Evolutionary conservation across 495 filamentous ascomycete genomes (phyloP).

Genomic region (Aspergillus hancockii): DNA sequence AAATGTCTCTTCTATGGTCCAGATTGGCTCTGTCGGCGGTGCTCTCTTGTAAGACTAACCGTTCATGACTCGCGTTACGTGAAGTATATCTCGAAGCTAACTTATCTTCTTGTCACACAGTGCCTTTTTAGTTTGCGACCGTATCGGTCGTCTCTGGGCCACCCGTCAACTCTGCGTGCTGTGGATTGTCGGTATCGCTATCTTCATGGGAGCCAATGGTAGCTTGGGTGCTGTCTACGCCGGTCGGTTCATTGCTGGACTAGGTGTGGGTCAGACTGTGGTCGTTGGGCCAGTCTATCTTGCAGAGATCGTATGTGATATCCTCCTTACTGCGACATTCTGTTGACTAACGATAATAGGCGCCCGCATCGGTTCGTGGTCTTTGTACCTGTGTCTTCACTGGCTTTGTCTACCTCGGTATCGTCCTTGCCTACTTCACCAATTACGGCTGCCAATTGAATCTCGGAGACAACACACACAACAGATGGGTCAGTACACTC

Average conservation of each 20-base stretch:
- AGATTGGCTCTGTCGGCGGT: conserved; percentile 66
- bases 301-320: conserved; percentile 45
- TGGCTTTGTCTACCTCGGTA: conserved; percentile 51
- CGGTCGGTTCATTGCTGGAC: conserved; percentile 66
- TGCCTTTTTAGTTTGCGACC: conserved; percentile 67
- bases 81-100: neutral
- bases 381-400: conserved; percentile 71
- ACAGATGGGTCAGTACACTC: conserved; percentile 53
- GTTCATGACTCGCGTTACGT: too few relatives aligned
- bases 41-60: conserved; percentile 52
- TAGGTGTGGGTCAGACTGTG: conserved; percentile 68
- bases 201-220: conserved; percentile 65
- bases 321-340: neutral
- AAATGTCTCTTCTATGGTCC: conserved; percentile 73
- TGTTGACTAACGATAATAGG: conserved; percentile 14
- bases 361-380: conserved; percentile 63
- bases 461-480: conserved; percentile 54
- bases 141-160: conserved; percentile 68
- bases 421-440: conserved; percentile 52
- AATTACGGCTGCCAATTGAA: conserved; percentile 59
- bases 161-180: conserved; percentile 64
- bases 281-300: conserved; percentile 61
- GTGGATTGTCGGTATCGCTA: conserved; percentile 67
- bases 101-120: conserved; percentile 17
- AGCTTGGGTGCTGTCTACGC: conserved; percentile 64